A percentile compares a stretch with the other conserved stretches of the same genome.
phyloP scores from a whole-genome alignment of 768 basidiomycete species.

The Trametes gibbosa region DNA sequence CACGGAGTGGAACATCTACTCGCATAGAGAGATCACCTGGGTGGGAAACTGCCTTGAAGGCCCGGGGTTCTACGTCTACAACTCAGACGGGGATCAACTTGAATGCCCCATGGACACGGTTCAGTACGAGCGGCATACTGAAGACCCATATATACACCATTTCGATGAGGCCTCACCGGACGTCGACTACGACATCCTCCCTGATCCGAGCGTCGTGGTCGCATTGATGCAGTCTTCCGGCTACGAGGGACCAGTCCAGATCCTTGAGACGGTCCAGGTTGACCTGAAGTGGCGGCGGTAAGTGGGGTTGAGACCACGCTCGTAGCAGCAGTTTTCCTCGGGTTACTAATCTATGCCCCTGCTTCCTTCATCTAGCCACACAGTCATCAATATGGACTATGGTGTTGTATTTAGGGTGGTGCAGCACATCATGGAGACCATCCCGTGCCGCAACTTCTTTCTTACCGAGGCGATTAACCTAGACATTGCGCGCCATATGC shows the following conservation, averaged over 20 bases:
- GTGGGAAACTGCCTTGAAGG: not conserved
- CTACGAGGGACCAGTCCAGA: no score
- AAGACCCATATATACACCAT: no score
- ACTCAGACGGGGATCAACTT: no score
- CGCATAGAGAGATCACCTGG: not conserved
- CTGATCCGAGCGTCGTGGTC: no score
- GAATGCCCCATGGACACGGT: no score
- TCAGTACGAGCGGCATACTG: no score
- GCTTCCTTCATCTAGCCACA: not conserved
- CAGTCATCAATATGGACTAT: slow-evolving; percentile 4
- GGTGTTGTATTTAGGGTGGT: not conserved
- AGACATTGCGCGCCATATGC: not conserved
- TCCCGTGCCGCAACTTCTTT: slow-evolving; percentile 3
- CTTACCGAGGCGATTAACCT: not conserved
- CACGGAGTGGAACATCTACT: not conserved
- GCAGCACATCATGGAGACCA: not conserved
- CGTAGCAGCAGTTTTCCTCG: not conserved
- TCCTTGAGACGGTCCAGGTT: no score
- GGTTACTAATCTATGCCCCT: not conserved
- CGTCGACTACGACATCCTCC: no score
- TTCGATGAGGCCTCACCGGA: no score
- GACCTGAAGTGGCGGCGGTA: no score
- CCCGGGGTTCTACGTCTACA: not conserved
- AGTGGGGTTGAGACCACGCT: not conserved
- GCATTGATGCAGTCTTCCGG: no score